Conservation (phyloP, 768 basidiomycete species). For the Boletus reticuloceps region DNA sequence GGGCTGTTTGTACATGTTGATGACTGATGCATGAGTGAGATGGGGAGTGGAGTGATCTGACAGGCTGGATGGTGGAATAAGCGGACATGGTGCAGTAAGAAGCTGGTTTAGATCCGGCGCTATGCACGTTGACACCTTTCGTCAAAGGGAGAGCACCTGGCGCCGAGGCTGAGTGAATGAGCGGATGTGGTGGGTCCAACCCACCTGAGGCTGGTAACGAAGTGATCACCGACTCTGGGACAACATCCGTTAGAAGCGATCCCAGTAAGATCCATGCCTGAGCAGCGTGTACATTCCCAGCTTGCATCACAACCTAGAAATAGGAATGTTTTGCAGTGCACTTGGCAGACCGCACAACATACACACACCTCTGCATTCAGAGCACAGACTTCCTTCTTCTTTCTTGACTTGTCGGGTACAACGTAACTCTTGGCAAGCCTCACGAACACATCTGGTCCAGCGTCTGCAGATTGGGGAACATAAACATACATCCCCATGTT, state of each 20-base stretch:
- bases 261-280: slow-evolving; percentile 68
- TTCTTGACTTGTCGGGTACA: slow-evolving; percentile 40
- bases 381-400: slow-evolving; percentile 44
- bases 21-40: slow-evolving; percentile 20
- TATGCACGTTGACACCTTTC: slow-evolving; percentile 8
- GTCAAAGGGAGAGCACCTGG: slow-evolving; percentile 38
- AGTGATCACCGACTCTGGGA: slow-evolving; percentile 35
- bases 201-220: slow-evolving; percentile 23
- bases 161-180: slow-evolving; percentile 41
- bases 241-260: slow-evolving; percentile 50
- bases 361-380: slow-evolving; percentile 55
- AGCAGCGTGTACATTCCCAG: slow-evolving; percentile 51
- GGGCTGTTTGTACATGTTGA: slow-evolving; percentile 6
- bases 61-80: slow-evolving; percentile 17
- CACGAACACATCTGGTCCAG: slow-evolving; percentile 41
- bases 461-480: slow-evolving; percentile 17
- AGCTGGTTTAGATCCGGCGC: slow-evolving; percentile 17
- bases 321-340: background rate
- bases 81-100: slow-evolving; percentile 27
- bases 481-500: slow-evolving; percentile 50
- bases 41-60: slow-evolving; percentile 19
- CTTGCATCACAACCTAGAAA: slow-evolving; percentile 55
- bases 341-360: background rate
- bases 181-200: slow-evolving; percentile 21
- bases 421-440: slow-evolving; percentile 64